A percentile compares a stretch with the other conserved stretches of the same genome.
phyloP scores from a whole-genome alignment of 805 yeast genomes.

The Candida mattraensis region DNA sequence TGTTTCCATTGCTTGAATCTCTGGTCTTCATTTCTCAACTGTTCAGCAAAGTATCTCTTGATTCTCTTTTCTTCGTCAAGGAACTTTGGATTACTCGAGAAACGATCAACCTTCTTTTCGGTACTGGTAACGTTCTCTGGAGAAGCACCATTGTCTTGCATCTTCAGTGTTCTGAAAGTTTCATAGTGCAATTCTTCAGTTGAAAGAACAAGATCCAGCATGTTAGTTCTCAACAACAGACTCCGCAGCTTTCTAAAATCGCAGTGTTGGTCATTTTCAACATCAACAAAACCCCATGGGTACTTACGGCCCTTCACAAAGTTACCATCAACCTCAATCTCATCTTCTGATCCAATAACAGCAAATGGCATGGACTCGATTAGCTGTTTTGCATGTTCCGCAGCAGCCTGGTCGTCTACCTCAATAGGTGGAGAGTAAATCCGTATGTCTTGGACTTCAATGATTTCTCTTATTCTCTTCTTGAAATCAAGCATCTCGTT shows the following conservation, averaged over 20 bases:
- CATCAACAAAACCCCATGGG: conserved; percentile 90
- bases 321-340: conserved; percentile 63
- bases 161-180: conserved; percentile 69
- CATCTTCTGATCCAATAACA: conserved; percentile 73
- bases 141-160: conserved; percentile 41
- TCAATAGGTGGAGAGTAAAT: conserved; percentile 85
- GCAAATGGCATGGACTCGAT: conserved; percentile 89
- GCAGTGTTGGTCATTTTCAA: conserved; percentile 82
- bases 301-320: conserved; percentile 77
- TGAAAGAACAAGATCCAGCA: conserved; percentile 76
- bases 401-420: conserved; percentile 67
- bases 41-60: conserved; percentile 94
- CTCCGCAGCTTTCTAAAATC: conserved; percentile 82
- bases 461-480: conserved; percentile 73
- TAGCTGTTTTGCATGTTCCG: conserved; percentile 77
- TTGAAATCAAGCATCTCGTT: conserved; percentile 69
- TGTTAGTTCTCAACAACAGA: conserved; percentile 74
- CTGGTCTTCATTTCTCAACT: conserved; percentile 94
- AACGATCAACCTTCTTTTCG: conserved; percentile 38
- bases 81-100: conserved; percentile 78
- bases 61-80: conserved; percentile 94
- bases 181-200: conserved; percentile 84
- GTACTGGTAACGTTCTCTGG: conserved; percentile 21
- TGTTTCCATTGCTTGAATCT: conserved; percentile 99
- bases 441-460: conserved; percentile 79